Evolutionary conservation across 768 basidiomycete species (phyloP).

Genomic region (Boletus sp.): DNA sequence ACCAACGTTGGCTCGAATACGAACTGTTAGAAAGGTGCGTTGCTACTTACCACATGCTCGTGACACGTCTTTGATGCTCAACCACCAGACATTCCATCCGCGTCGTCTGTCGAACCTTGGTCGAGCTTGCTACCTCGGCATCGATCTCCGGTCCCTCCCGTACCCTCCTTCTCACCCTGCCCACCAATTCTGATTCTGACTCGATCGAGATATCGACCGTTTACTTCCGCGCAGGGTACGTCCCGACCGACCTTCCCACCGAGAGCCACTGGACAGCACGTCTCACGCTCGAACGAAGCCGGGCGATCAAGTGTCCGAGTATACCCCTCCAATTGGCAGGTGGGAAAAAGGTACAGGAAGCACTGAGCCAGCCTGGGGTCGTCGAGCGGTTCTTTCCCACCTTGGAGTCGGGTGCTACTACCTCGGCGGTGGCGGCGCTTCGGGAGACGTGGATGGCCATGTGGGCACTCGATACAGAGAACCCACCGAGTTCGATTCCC

Average conservation of each 20-base stretch:
- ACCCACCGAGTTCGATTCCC: background rate
- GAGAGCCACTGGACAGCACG: constrained; percentile 67
- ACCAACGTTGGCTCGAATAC: constrained; percentile 87
- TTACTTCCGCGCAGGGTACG: constrained; percentile 90
- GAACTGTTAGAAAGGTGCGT: constrained; percentile 74
- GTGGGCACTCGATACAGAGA: constrained; percentile 62
- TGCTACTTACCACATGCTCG: background rate
- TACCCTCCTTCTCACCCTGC: constrained; percentile 36
- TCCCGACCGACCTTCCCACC: constrained; percentile 74
- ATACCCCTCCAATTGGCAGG: constrained; percentile 91
- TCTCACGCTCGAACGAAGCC: constrained; percentile 72
- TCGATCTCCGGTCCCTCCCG: constrained; percentile 45
- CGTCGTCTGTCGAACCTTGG: constrained; percentile 72
- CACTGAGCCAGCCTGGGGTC: constrained; percentile 67
- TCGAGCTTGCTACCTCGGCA: constrained; percentile 54
- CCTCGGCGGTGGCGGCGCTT: constrained; percentile 43
- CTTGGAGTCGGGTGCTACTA: constrained; percentile 15
- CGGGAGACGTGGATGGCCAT: constrained; percentile 83
- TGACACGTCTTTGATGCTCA: background rate
- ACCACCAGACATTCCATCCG: constrained; percentile 64
- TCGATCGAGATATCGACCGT: constrained; percentile 75
- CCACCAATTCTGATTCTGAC: constrained; percentile 6
- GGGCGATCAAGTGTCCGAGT: constrained; percentile 90
- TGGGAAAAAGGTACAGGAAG: constrained; percentile 93
- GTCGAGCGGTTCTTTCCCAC: constrained; percentile 70